Base-by-base conservation (phyloP, 2,329 filamentous ascomycete genomes). In the Leptographium wingfieldii region DNA sequence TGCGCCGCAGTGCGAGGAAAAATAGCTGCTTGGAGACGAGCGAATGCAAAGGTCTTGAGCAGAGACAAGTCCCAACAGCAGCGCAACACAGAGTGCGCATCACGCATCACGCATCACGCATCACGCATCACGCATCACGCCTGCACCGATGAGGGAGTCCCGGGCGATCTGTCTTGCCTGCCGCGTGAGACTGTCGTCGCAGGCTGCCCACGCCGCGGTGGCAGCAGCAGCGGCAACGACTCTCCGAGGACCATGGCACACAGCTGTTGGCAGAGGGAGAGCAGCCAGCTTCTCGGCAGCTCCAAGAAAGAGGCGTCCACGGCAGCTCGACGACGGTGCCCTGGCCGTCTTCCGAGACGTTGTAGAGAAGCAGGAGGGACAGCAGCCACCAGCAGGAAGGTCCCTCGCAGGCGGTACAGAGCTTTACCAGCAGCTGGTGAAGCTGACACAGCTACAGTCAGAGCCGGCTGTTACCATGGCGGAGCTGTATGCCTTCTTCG, bases 401-500 rank as follows among this genome's bases (percentile, higher is more conserved):
- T 33, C 27, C 5, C 49, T 55, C 10, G 22, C 14, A 2, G 49
- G 55, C 38, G 65, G 63, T 58, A 55, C 68, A 4, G 62, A 67
- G 11, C 65, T 69, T 14, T 67, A 71, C 43, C 66, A 67, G 53
- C 64, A 69, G 46, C 61, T 71, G 16, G 63, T 67, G 16, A 65
- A 61, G 61, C 64, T 72, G 52, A 64, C 67, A 46, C 63, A 65
- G 46, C 67, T 71, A 66, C 61, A 69, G 54, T 62, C 63, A 19
- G 56, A 61, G 33, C 61, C 66, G 22, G 60, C 60, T 27, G 60
- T 61, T 14, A 59, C 65, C 1, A 51, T 64, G 1, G 63, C 66
- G 4, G 59, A 59, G 5, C 67, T 67, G 35, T 70, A 68, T 55
- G 65, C 67, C 19, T 74, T 73, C 64, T 68, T 76, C 58, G 64